Base-by-base conservation (phyloP, 176 grass and related monocot species). In the Poa annua region DNA sequence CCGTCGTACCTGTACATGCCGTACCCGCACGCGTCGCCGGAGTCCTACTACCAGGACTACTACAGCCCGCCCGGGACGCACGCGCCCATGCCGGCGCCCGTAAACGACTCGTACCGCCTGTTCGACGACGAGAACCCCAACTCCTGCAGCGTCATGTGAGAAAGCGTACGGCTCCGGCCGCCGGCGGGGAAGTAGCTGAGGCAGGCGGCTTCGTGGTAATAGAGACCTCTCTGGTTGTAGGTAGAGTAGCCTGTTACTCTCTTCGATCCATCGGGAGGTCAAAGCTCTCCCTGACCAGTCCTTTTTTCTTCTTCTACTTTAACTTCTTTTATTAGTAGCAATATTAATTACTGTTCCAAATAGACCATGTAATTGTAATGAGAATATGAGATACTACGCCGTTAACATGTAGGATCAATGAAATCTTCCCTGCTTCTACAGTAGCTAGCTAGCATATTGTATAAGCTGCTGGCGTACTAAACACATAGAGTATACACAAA, bases 111-210 rank as follows among this genome's bases (percentile, higher is more conserved):
- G 66, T 89, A 91, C 74, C 49, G 78, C 77, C 78, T 91, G 14
- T 95, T 95, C 85, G 88, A 92, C 61, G 93, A 95, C 75, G 93
- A 95, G 71, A 90, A 95, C 84, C 87, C 90, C 17, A 92, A 95
- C 84, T 80, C 90, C 14, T 95, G 93, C 59, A 90, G 83, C 63
- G 52, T 95, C 74, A 92, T 95, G 93, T 95, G 85, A 90, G 15
- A 42, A 7, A 59, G 0, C n/a, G 75, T 25, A 22, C 49, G 76
- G 56, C 76, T 19, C 44, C 76, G 41, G 35, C 35, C 48, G 24
- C 59, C 79, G 51, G 53, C 85, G 82, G 38, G 62, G 39, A 38
- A 74, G 81, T 85, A 86, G 88, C 75, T 71, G 83, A 81, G 61
- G 83, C 59, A 49, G 81, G 83, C 84, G 51, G 85, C 83, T 74